These are phyloP conservation scores for Bocquillonia castaneifolia DNA, from an alignment of 441 rosid genomes.

Conservation along the genomic window DNA sequence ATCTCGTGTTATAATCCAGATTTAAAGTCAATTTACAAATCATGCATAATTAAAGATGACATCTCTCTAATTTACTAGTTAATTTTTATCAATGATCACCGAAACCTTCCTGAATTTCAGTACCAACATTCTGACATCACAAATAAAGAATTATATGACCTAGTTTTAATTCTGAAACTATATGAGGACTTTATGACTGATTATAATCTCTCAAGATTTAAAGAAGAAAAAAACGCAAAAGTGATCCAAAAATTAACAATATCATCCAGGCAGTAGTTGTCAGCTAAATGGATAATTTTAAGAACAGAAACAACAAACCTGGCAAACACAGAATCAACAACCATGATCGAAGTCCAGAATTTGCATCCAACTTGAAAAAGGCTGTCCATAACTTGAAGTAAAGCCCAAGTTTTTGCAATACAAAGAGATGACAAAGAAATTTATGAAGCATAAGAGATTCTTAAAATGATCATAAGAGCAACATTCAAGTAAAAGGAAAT, in stretches of 20 bases:
- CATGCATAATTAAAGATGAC: too few species aligned
- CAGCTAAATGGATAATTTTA: constrained; percentile 18
- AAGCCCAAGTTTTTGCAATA: constrained; percentile 22
- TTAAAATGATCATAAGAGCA: constrained; percentile 12
- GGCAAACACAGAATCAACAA: constrained; percentile 28
- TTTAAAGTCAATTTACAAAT: too few species aligned
- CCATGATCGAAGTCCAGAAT: constrained; percentile 35
- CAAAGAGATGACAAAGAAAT: constrained; percentile 13
- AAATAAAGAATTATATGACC: not conserved
- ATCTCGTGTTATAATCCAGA: too few species aligned
- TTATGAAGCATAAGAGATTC: constrained; percentile 24
- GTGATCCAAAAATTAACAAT: not conserved
- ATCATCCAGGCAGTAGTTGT: constrained; percentile 1
- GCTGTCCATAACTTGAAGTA: constrained; percentile 27
- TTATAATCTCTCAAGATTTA: not conserved
- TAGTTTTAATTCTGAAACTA: not conserved
- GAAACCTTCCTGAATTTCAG: too few species aligned
- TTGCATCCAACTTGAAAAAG: constrained; percentile 30
- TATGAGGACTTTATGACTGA: not conserved
- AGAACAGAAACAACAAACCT: constrained; percentile 36
- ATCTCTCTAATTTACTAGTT: too few species aligned
- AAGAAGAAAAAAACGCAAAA: too few species aligned
- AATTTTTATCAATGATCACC: too few species aligned
- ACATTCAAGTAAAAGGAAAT: not conserved
- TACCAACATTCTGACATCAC: not conserved